These are phyloP conservation scores for Claviceps monticola DNA, from an alignment of 2,329 filamentous ascomycete genomes.

Conservation along the genomic window DNA sequence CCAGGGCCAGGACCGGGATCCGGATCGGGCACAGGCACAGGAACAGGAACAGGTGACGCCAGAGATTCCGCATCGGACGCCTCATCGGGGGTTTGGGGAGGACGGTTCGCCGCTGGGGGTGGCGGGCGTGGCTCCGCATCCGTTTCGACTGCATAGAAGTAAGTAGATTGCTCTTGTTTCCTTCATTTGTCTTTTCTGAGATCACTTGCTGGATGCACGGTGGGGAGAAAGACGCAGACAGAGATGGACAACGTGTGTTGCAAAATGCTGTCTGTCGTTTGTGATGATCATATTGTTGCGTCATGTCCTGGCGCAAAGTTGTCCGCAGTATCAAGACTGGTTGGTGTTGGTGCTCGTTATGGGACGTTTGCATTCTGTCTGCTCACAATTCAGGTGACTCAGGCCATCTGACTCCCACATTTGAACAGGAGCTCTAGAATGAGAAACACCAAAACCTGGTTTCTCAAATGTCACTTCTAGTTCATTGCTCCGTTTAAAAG, in stretches of 20 bases:
- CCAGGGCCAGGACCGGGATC: not conserved
- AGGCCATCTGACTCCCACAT: too few relatives aligned
- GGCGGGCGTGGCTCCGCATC: conserved; percentile 19
- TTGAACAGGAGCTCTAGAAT: not conserved
- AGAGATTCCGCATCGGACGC: conserved; percentile 10
- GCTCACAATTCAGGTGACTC: not conserved
- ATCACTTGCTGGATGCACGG: not conserved
- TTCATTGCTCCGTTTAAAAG: not conserved
- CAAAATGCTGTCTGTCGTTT: not conserved
- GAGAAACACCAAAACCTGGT: not conserved
- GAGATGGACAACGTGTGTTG: not conserved
- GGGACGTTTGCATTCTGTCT: not conserved
- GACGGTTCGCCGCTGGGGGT: conserved; percentile 7
- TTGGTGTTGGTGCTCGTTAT: not conserved
- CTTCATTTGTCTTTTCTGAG: not conserved
- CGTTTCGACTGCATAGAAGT: conserved; percentile 24
- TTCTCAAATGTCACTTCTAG: not conserved
- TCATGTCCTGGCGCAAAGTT: not conserved
- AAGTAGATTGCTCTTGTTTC: conserved; percentile 10
- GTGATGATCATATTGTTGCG: not conserved
- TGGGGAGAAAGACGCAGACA: not conserved
- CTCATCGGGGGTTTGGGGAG: conserved; percentile 5
- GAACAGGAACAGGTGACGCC: conserved; percentile 7
- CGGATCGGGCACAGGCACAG: not conserved
- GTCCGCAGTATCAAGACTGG: not conserved